Conservation (phyloP, 2,329 filamentous ascomycete species). For the Trichoderma afroharzianum region DNA sequence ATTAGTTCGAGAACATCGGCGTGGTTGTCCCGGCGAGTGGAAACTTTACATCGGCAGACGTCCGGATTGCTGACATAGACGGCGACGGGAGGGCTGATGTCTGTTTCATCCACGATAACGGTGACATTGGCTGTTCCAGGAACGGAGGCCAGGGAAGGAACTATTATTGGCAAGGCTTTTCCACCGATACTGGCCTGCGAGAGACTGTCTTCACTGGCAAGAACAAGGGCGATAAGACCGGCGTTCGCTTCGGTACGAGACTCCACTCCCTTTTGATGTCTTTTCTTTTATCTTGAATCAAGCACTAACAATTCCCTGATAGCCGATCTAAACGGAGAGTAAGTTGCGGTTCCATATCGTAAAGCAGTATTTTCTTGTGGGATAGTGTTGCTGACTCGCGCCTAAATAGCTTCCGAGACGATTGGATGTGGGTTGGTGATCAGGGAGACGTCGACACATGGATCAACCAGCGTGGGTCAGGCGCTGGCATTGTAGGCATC, state of each 20-base stretch:
- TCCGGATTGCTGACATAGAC: neutral
- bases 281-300: too few relatives aligned
- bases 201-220: neutral
- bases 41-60: neutral
- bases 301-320: too few relatives aligned
- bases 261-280: neutral
- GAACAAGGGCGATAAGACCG: neutral
- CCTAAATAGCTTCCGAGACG: neutral
- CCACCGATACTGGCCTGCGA: neutral
- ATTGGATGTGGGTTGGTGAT: neutral
- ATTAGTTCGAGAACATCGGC: constrained; percentile 1
- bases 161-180: neutral
- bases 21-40: neutral
- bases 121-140: neutral
- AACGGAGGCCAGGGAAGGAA: neutral
- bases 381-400: neutral
- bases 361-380: too few relatives aligned
- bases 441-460: neutral
- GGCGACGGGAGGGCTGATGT: neutral
- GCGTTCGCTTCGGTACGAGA: neutral
- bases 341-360: too few relatives aligned
- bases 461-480: neutral
- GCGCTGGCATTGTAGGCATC: neutral
- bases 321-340: too few relatives aligned
- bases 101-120: neutral